Conservation (phyloP, 139 green algal genomes). For the Auxenochlorella pyrenoidosa region DNA sequence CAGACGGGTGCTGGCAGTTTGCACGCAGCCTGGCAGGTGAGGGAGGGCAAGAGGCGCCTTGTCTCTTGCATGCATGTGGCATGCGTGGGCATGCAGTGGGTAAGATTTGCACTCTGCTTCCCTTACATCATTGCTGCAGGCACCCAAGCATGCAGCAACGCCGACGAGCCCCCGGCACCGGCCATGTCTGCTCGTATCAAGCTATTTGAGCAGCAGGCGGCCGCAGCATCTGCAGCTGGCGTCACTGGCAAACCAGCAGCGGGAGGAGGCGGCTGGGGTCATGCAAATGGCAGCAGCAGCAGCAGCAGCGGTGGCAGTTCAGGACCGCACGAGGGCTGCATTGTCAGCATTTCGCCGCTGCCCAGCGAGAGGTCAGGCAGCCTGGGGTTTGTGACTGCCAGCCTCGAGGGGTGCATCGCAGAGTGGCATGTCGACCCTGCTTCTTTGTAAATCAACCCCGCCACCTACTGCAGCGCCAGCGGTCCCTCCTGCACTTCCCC, state of each 20-base stretch:
- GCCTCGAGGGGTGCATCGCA: conserved; percentile 22
- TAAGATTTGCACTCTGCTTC: background rate
- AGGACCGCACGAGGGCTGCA: conserved; percentile 4
- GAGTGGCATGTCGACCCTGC: conserved; percentile 24
- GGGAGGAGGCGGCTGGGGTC: background rate
- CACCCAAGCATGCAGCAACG: background rate
- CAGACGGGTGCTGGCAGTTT: conserved; percentile 13
- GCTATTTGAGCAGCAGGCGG: conserved; percentile 33
- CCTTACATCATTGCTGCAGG: background rate
- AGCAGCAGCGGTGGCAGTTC: background rate
- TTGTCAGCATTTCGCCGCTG: conserved; percentile 1
- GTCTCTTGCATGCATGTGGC: too few species aligned
- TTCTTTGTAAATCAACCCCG: conserved; percentile 13
- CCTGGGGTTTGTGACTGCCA: conserved; percentile 17
- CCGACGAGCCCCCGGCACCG: background rate
- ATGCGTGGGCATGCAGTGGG: too few species aligned
- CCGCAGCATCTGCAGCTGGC: background rate
- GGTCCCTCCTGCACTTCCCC: too few species aligned
- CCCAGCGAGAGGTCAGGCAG: background rate
- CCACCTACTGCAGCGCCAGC: too few species aligned
- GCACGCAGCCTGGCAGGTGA: background rate
- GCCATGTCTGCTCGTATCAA: conserved; percentile 11
- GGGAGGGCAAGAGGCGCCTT: background rate
- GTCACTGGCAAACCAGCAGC: background rate
- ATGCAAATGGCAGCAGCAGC: background rate